phyloP scores from a whole-genome alignment of 2,329 filamentous ascomycete species.

The Epichloe typhina region DNA sequence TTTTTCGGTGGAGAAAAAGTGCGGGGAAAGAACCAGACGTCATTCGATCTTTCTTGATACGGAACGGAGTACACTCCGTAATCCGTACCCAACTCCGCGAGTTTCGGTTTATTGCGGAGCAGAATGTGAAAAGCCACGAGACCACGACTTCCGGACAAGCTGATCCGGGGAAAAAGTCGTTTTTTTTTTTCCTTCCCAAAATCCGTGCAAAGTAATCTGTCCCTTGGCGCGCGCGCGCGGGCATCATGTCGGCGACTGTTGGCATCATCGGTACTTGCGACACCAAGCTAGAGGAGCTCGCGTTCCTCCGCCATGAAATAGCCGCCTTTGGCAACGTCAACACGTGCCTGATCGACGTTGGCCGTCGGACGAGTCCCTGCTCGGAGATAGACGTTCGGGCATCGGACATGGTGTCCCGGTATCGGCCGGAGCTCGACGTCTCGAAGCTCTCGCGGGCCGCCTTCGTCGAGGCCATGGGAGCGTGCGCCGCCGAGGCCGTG shows the following conservation, averaged over 20 bases:
- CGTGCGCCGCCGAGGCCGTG: constrained; percentile 30
- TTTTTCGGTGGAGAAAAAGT: too few species aligned
- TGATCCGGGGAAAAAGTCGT: too few species aligned
- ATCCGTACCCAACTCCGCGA: too few species aligned
- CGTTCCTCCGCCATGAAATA: constrained; percentile 38
- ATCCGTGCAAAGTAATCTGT: too few species aligned
- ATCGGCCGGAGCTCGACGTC: constrained; percentile 19
- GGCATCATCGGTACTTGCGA: constrained; percentile 50
- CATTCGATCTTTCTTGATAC: too few species aligned
- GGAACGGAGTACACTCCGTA: too few species aligned
- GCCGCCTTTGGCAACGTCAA: constrained; percentile 10
- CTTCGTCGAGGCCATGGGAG: constrained; percentile 43
- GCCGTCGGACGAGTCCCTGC: constrained; percentile 29
- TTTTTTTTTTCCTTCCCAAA: too few species aligned
- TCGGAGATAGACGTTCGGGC: constrained; percentile 34
- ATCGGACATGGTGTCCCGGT: constrained; percentile 24
- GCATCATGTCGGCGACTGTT: constrained; percentile 23
- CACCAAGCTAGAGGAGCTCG: constrained; percentile 47
- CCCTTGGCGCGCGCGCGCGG: too few species aligned
- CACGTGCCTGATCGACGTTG: constrained; percentile 28
- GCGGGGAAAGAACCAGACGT: too few species aligned
- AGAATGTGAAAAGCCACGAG: too few species aligned
- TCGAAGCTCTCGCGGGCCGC: constrained; percentile 33
- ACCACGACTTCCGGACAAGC: too few species aligned
- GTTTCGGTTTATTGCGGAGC: too few species aligned